Evolutionary conservation across 352 stramenopile genomes (phyloP).

Genomic region (Albugo laibachii): DNA sequence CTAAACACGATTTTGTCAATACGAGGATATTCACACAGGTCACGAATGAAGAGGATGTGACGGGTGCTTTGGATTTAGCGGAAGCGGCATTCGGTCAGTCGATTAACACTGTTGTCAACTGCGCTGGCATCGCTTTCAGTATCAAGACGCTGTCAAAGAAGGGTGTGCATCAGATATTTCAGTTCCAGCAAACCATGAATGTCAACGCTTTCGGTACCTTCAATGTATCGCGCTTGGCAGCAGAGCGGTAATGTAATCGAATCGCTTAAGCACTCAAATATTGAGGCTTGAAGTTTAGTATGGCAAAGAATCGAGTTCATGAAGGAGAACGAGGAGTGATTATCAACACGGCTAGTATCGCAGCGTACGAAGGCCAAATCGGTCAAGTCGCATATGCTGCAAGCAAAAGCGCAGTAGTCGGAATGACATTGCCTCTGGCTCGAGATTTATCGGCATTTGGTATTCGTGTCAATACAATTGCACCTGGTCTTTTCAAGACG

Average conservation of each 20-base stretch:
- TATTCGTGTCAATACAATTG: slow-evolving; percentile 95
- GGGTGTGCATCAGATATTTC: slow-evolving; percentile 75
- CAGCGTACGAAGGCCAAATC: slow-evolving; percentile 94
- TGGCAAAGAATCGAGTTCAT: slow-evolving; percentile 52
- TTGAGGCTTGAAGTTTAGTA: slow-evolving; percentile 18
- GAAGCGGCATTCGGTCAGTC: slow-evolving; percentile 82
- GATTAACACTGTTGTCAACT: slow-evolving; percentile 91
- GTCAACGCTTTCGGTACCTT: slow-evolving; percentile 96
- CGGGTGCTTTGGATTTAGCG: slow-evolving; percentile 78
- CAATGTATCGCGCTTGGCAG: slow-evolving; percentile 90
- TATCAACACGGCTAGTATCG: slow-evolving; percentile 97
- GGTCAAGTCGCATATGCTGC: slow-evolving; percentile 94
- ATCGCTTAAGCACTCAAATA: neutral
- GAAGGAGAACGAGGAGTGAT: slow-evolving; percentile 88
- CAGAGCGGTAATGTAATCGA: slow-evolving; percentile 55
- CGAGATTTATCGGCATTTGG: slow-evolving; percentile 84
- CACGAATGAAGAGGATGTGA: slow-evolving; percentile 79
- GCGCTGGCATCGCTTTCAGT: slow-evolving; percentile 85
- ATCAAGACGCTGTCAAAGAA: slow-evolving; percentile 89
- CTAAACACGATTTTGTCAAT: slow-evolving; percentile 2
- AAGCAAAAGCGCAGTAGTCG: slow-evolving; percentile 91
- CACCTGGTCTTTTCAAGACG: slow-evolving; percentile 92
- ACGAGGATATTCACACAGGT: slow-evolving; percentile 31
- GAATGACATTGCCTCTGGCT: slow-evolving; percentile 94
- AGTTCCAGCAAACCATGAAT: slow-evolving; percentile 89